Evolutionary conservation across 2,329 filamentous ascomycete species (phyloP).

Genomic region (Ilyonectria mors-panacis): DNA sequence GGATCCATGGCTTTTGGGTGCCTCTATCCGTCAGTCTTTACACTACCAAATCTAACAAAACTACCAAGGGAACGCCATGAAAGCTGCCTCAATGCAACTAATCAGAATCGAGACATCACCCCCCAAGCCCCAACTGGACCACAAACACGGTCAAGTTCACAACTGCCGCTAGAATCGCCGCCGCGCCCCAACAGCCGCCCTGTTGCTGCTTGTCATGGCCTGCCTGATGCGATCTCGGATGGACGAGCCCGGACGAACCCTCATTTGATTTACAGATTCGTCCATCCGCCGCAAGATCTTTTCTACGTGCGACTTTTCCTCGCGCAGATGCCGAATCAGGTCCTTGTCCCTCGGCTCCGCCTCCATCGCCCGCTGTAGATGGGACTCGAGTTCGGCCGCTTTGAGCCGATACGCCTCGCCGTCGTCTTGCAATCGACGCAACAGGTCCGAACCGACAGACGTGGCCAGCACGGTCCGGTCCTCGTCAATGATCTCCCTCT

Average conservation of each 20-base stretch:
- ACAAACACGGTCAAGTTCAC: constrained; percentile 19
- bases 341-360: constrained; percentile 5
- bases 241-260: constrained; percentile 6
- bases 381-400: background rate
- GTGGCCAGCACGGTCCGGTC: background rate
- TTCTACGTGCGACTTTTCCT: background rate
- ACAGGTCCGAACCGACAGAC: constrained; percentile 4
- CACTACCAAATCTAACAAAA: no score
- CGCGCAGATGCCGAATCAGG: constrained; percentile 1
- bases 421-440: constrained; percentile 7
- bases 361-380: background rate
- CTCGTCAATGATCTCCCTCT: constrained; percentile 10
- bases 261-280: constrained; percentile 17
- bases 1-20: no score
- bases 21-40: no score
- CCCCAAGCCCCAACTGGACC: background rate
- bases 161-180: background rate
- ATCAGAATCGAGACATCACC: background rate
- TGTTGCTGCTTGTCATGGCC: background rate
- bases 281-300: constrained; percentile 2
- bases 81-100: background rate
- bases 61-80: no score
- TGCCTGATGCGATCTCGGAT: constrained; percentile 12
- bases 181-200: background rate
- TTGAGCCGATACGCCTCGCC: background rate